A percentile compares a stretch with the other conserved stretches of the same genome.
Evolutionary conservation across 176 grass and related monocot species (phyloP).

Genomic region (Carex cristatella): DNA sequence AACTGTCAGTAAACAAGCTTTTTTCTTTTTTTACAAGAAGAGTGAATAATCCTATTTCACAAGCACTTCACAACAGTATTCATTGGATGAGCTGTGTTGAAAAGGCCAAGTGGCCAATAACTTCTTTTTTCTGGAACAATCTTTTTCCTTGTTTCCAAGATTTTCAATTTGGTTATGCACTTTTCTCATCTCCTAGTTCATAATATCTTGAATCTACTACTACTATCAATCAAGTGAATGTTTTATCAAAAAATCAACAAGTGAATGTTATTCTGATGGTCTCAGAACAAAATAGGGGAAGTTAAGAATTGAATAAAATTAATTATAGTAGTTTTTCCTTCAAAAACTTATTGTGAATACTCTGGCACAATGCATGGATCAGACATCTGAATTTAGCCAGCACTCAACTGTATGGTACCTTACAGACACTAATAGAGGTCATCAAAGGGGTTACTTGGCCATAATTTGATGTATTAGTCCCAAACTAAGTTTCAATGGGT

Average conservation of each 20-base stretch:
- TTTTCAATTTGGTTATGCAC: neutral
- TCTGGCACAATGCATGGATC: neutral
- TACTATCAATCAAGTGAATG: neutral
- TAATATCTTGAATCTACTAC: neutral
- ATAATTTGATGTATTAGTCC: neutral
- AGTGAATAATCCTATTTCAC: neutral
- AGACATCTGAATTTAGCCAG: neutral
- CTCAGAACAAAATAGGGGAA: neutral
- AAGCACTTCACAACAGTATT: neutral
- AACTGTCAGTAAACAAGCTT: neutral
- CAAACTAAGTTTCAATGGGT: neutral
- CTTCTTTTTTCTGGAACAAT: neutral
- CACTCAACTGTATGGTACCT: constrained; percentile 6
- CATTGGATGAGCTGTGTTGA: neutral
- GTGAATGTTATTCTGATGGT: neutral
- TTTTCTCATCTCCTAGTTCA: neutral
- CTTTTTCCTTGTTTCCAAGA: neutral
- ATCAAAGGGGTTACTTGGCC: constrained; percentile 6
- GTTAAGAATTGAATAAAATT: neutral
- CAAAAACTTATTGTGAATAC: neutral
- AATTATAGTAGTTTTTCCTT: neutral
- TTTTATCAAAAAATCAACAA: neutral
- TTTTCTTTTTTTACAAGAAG: neutral
- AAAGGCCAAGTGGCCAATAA: neutral
- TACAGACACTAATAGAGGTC: constrained; percentile 5